phyloP scores from a whole-genome alignment of 495 filamentous ascomycete genomes.

The Daldinia decipiens region DNA sequence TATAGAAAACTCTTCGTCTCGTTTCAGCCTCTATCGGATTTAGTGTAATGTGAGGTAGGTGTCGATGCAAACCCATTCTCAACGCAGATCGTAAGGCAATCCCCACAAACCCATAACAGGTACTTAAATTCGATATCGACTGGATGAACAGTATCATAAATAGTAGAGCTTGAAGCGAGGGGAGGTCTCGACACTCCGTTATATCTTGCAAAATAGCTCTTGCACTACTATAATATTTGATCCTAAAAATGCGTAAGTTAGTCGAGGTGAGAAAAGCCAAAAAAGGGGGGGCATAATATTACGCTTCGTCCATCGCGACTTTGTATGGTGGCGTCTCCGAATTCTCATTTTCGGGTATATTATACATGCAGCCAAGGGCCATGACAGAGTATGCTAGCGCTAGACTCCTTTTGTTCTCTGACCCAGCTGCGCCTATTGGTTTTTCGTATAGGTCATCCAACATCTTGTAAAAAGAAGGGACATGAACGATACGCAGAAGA shows the following conservation, averaged over 20 bases:
- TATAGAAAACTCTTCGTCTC: constrained; percentile 88
- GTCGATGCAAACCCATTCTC: constrained; percentile 88
- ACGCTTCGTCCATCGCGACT: constrained; percentile 83
- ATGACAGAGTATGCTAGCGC: constrained; percentile 86
- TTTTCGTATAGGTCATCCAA: constrained; percentile 83
- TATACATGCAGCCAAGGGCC: constrained; percentile 88
- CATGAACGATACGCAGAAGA: constrained; percentile 86
- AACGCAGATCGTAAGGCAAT: constrained; percentile 87
- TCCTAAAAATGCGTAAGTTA: constrained; percentile 58
- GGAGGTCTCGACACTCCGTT: constrained; percentile 89
- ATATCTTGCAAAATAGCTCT: constrained; percentile 82
- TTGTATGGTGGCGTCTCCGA: constrained; percentile 64
- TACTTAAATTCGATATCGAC: constrained; percentile 87
- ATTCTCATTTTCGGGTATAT: constrained; percentile 57
- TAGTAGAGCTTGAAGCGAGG: constrained; percentile 83
- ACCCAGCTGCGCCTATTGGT: constrained; percentile 71
- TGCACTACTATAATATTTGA: constrained; percentile 85
- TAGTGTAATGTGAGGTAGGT: constrained; percentile 73
- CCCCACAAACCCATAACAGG: constrained; percentile 92
- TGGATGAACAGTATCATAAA: constrained; percentile 96
- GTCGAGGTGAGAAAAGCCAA: not conserved
- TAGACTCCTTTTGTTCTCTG: constrained; percentile 82
- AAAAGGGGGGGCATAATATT: constrained; percentile 33
- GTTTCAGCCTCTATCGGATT: constrained; percentile 86
- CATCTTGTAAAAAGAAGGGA: constrained; percentile 81